These are phyloP conservation scores for Eimeria sp. DNA, from an alignment of 169 alveolate species.

Conservation along the genomic window DNA sequence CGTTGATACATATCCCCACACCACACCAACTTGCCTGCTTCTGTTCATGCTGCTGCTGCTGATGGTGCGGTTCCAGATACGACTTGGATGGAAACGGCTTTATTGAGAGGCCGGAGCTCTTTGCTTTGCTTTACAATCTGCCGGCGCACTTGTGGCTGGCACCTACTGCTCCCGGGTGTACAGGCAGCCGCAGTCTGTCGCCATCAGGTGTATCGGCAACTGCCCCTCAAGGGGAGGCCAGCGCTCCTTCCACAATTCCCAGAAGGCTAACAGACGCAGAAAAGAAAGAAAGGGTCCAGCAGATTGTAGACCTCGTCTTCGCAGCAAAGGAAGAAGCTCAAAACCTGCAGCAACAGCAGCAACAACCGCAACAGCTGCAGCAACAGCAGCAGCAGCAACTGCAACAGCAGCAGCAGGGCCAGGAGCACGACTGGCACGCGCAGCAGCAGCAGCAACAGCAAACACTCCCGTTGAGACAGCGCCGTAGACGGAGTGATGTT, in stretches of 20 bases:
- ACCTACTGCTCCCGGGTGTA: background rate
- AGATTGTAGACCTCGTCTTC: constrained; percentile 20
- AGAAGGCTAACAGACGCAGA: background rate
- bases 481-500: background rate
- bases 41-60: background rate
- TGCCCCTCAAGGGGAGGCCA: no score
- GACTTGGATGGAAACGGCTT: constrained; percentile 77
- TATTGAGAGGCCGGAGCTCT: constrained; percentile 70
- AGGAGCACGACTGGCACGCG: background rate
- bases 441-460: background rate
- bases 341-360: background rate
- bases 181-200: background rate
- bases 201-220: no score
- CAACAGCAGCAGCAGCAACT: background rate
- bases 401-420: background rate
- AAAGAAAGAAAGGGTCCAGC: background rate
- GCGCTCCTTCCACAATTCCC: no score
- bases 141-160: constrained; percentile 23
- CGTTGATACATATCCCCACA: no score
- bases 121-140: constrained; percentile 65
- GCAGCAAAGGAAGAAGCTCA: background rate
- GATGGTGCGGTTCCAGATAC: constrained; percentile 28
- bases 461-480: background rate
- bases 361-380: no score
- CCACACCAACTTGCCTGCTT: no score